Conservation (phyloP, 108 stramenopile genomes). For the Nitzschia sp. region DNA sequence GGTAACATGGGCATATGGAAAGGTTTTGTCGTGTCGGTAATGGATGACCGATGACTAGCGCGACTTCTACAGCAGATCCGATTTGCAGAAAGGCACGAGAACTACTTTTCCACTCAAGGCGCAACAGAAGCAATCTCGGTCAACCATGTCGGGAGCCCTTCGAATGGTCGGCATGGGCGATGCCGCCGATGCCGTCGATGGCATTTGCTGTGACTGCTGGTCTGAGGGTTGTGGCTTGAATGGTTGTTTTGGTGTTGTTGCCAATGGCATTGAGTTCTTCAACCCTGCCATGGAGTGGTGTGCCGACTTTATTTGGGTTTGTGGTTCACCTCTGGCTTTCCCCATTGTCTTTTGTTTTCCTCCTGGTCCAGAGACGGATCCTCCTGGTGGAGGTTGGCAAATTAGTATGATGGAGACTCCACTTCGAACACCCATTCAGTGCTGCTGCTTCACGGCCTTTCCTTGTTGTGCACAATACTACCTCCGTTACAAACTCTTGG, state of each 20-base stretch:
- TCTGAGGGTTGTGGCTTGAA: slow-evolving; percentile 48
- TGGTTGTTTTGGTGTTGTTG: slow-evolving; percentile 33
- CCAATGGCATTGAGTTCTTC: slow-evolving; percentile 49
- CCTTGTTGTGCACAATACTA: slow-evolving; percentile 53
- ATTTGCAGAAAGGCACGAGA: no score
- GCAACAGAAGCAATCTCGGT: no score
- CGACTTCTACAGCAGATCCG: no score
- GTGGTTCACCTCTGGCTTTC: slow-evolving; percentile 65
- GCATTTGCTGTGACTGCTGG: slow-evolving; percentile 51
- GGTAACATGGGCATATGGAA: no score
- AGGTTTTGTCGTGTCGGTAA: no score
- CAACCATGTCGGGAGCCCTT: slow-evolving; percentile 19
- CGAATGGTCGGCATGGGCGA: slow-evolving; percentile 5
- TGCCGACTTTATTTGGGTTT: slow-evolving; percentile 56
- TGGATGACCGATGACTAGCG: no score
- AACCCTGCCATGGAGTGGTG: slow-evolving; percentile 47
- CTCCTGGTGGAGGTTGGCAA: slow-evolving; percentile 52
- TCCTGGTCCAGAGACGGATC: slow-evolving; percentile 48
- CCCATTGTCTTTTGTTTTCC: slow-evolving; percentile 60
- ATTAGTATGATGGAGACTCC: slow-evolving; percentile 53
- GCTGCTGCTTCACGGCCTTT: slow-evolving; percentile 44
- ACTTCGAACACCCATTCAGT: slow-evolving; percentile 29
- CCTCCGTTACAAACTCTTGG: slow-evolving; percentile 40
- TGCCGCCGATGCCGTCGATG: slow-evolving; percentile 20
- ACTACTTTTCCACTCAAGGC: no score